phyloP scores from a whole-genome alignment of 106 monocot genomes.

The Dendrobium chrysotoxum region DNA sequence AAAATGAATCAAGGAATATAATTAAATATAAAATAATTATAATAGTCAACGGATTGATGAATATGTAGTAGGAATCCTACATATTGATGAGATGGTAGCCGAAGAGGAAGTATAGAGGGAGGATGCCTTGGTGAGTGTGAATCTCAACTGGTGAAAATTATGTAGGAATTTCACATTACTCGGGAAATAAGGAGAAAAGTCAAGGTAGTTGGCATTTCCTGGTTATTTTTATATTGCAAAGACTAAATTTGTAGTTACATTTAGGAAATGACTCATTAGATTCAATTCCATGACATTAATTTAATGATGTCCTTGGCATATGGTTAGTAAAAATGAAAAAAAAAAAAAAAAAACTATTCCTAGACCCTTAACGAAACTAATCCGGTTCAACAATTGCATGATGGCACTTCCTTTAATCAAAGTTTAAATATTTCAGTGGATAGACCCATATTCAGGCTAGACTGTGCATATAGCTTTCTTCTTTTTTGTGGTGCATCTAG shows the following conservation, averaged over 20 bases:
- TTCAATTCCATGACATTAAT: background rate
- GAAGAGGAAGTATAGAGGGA: no score
- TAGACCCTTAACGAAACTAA: background rate
- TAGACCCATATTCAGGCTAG: background rate
- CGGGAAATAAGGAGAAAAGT: slow-evolving; percentile 87
- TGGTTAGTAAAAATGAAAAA: background rate
- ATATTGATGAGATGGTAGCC: no score
- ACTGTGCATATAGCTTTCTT: background rate
- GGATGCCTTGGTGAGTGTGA: no score
- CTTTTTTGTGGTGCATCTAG: background rate
- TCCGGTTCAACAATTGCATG: background rate
- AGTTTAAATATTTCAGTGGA: background rate
- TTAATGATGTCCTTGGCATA: background rate
- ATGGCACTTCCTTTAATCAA: background rate
- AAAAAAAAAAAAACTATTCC: background rate
- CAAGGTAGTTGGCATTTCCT: slow-evolving; percentile 39
- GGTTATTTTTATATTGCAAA: background rate
- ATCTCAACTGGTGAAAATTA: no score
- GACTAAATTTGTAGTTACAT: background rate
- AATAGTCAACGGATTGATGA: no score
- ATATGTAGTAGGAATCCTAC: no score
- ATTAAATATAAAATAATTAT: no score
- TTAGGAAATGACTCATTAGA: background rate
- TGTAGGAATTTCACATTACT: background rate
- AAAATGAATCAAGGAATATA: no score